phyloP scores from a whole-genome alignment of 306 rosid genomes.

The Oxytropis ochrocephala region DNA sequence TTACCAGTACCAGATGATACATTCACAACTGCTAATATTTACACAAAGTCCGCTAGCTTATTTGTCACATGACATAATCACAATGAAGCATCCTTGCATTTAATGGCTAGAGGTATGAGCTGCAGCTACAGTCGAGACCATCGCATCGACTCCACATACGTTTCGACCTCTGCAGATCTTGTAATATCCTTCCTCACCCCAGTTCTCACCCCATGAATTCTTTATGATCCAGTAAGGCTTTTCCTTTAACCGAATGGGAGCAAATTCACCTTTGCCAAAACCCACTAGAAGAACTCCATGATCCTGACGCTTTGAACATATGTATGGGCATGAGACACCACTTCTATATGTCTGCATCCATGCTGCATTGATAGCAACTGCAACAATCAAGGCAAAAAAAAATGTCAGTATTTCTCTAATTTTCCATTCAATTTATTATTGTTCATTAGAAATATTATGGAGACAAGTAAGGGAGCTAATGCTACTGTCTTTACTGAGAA shows the following conservation, averaged over 20 bases:
- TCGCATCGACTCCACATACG: slow-evolving; percentile 83
- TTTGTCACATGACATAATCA: not conserved
- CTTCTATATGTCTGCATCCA: slow-evolving; percentile 83
- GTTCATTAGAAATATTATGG: not conserved
- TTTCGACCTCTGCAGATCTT: slow-evolving; percentile 75
- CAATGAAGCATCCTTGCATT: not conserved
- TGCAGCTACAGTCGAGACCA: slow-evolving; percentile 91
- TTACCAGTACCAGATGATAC: not conserved
- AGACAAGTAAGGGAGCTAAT: not conserved
- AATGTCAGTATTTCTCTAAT: slow-evolving; percentile 6
- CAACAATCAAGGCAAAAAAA: slow-evolving; percentile 11
- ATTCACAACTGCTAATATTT: slow-evolving; percentile 22
- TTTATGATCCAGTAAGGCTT: slow-evolving; percentile 89
- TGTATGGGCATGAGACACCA: slow-evolving; percentile 88
- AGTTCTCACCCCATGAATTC: slow-evolving; percentile 85
- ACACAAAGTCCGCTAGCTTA: slow-evolving; percentile 22
- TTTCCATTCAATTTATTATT: not conserved
- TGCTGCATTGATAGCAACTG: slow-evolving; percentile 86
- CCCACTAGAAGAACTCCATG: slow-evolving; percentile 97
- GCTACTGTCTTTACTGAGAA: not conserved
- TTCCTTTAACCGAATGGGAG: slow-evolving; percentile 79
- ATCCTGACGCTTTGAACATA: slow-evolving; percentile 55
- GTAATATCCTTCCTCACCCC: slow-evolving; percentile 96
- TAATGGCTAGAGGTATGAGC: slow-evolving; percentile 11
- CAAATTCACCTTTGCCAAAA: slow-evolving; percentile 60